Conservation (phyloP, 345 rosid genomes). For the Lenwebbia sp. region DNA sequence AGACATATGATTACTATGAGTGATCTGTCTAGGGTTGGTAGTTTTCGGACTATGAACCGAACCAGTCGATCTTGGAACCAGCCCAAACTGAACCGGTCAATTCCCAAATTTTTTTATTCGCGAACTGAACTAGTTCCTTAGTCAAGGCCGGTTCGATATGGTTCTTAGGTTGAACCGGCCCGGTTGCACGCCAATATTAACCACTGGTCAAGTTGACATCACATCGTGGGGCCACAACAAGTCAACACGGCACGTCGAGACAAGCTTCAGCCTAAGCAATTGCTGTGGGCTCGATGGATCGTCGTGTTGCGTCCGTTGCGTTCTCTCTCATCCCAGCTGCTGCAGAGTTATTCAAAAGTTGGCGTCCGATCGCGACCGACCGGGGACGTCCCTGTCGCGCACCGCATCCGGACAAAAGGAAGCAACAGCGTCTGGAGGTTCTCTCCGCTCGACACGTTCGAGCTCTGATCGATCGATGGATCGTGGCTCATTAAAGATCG, state of each 20-base stretch:
- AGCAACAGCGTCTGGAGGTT: background rate
- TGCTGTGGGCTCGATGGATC: background rate
- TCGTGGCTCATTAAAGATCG: background rate
- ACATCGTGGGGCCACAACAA: background rate
- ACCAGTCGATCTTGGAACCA: background rate
- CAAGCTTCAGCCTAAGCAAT: background rate
- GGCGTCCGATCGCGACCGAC: background rate
- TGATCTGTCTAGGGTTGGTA: background rate
- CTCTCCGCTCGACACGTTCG: background rate
- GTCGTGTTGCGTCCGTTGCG: background rate
- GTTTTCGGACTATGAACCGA: background rate
- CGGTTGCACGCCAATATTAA: background rate
- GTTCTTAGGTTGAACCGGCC: background rate
- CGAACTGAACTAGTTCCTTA: too few species aligned
- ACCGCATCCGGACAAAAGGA: background rate
- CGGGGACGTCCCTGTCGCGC: background rate
- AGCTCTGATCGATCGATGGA: background rate
- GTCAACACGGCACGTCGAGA: background rate
- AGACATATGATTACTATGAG: too few species aligned
- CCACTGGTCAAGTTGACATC: background rate
- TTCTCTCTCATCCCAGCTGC: background rate
- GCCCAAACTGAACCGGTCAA: fast-evolving
- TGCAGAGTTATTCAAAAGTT: background rate
- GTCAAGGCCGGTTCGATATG: background rate
- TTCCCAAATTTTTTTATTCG: background rate